phyloP scores from a whole-genome alignment of 495 filamentous ascomycete genomes.

The Penicillium longicatenatum region DNA sequence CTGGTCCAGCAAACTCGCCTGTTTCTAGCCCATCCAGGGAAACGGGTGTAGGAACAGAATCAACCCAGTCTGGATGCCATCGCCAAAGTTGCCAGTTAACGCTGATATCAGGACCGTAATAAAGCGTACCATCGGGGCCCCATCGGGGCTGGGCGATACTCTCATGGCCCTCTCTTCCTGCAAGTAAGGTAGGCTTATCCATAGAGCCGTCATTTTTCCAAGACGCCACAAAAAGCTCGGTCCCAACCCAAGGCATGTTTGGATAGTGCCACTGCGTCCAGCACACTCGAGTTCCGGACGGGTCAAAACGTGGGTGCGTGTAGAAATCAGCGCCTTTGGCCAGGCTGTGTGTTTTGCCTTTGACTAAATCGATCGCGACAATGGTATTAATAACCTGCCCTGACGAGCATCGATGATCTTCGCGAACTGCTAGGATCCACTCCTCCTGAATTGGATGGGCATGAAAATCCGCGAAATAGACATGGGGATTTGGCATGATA shows the following conservation, averaged over 20 bases:
- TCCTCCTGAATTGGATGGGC: neutral
- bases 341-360: conserved; percentile 23
- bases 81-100: conserved; percentile 39
- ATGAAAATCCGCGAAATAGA: conserved; percentile 1
- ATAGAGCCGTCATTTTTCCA: conserved; percentile 21
- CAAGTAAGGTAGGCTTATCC: conserved; percentile 12
- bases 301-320: conserved; percentile 39
- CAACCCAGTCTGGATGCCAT: neutral
- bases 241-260: conserved; percentile 41
- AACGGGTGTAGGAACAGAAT: neutral
- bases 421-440: conserved; percentile 15
- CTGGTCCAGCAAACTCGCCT: neutral
- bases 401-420: conserved; percentile 18
- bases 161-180: conserved; percentile 21
- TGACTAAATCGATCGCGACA: conserved; percentile 35
- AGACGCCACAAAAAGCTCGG: conserved; percentile 32
- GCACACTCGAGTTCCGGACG: conserved; percentile 32
- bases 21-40: neutral
- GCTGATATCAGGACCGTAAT: conserved; percentile 32
- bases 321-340: conserved; percentile 45
- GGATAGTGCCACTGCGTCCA: conserved; percentile 50
- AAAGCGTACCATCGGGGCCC: conserved; percentile 36
- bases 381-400: conserved; percentile 36
- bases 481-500: neutral
- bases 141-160: conserved; percentile 41